These are phyloP conservation scores for Podaxis sp. DNA, from an alignment of 768 basidiomycete species.

Conservation along the genomic window DNA sequence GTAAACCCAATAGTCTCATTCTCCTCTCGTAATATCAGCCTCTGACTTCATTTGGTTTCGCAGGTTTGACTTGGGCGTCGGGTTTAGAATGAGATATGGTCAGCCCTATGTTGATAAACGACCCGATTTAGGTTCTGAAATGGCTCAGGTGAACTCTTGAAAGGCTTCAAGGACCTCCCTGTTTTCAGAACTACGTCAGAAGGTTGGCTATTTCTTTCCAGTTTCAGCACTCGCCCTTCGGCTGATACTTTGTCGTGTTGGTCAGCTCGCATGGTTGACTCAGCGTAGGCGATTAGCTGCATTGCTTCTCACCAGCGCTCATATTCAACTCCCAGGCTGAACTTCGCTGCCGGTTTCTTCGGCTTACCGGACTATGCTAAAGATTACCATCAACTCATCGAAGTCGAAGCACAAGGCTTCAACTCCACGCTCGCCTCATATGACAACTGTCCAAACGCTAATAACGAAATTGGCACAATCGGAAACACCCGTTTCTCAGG, in stretches of 20 bases:
- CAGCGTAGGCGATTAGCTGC: constrained; percentile 30
- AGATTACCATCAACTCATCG: constrained; percentile 63
- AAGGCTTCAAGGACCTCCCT: constrained; percentile 45
- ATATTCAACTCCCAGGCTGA: constrained; percentile 25
- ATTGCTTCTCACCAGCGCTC: neutral
- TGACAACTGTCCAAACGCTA: constrained; percentile 58
- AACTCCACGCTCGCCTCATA: constrained; percentile 77
- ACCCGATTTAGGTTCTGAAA: neutral
- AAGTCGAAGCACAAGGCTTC: constrained; percentile 52
- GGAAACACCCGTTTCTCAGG: constrained; percentile 35
- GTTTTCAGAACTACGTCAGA: constrained; percentile 63
- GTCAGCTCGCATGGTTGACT: constrained; percentile 52
- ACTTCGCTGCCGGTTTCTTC: constrained; percentile 61
- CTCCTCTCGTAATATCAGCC: constrained; percentile 15
- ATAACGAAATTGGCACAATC: constrained; percentile 40
- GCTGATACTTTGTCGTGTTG: constrained; percentile 1
- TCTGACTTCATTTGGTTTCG: neutral
- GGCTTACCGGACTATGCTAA: constrained; percentile 46
- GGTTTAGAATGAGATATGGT: constrained; percentile 64
- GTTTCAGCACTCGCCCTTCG: neutral
- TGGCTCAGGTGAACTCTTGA: constrained; percentile 32
- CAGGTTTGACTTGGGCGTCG: constrained; percentile 50
- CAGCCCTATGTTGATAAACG: constrained; percentile 17
- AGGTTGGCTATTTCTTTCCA: constrained; percentile 29
- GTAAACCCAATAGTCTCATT: constrained; percentile 26